phyloP scores from a whole-genome alignment of 225 moss, liverwort and hornwort species.

The Marchantia paleacea region DNA sequence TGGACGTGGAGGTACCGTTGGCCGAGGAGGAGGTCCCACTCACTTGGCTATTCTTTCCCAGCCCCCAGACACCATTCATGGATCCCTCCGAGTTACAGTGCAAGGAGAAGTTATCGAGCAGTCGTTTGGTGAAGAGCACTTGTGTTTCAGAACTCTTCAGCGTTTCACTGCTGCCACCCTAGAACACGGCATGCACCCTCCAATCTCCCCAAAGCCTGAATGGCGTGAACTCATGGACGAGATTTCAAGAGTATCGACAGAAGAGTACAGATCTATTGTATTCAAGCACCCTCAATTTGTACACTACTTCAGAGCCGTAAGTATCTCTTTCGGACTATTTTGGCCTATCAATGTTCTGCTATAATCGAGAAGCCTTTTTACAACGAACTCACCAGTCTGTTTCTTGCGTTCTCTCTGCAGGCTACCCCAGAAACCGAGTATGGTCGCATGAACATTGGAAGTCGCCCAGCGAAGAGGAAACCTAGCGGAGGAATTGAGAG shows the following conservation, averaged over 20 bases:
- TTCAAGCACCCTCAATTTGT: conserved; percentile 83
- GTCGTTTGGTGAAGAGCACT: conserved; percentile 84
- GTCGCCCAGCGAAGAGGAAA: conserved; percentile 93
- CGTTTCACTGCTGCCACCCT: conserved; percentile 91
- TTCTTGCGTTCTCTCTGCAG: conserved; percentile 36
- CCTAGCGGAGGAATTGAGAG: conserved; percentile 90
- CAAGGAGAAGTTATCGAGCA: conserved; percentile 98
- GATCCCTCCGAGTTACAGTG: conserved; percentile 87
- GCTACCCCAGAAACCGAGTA: conserved; percentile 91
- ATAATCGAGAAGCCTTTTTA: not conserved
- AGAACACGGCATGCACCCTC: conserved; percentile 96
- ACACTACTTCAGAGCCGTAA: conserved; percentile 82
- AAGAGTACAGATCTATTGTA: conserved; percentile 75
- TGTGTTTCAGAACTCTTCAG: conserved; percentile 87
- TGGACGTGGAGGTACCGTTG: conserved; percentile 95
- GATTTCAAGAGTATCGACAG: conserved; percentile 76
- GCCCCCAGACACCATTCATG: conserved; percentile 93
- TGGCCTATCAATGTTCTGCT: not conserved
- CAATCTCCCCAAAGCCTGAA: conserved; percentile 65
- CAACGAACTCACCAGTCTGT: not conserved
- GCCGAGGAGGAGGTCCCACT: conserved; percentile 93
- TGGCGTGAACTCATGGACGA: conserved; percentile 90
- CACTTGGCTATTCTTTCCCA: conserved; percentile 96
- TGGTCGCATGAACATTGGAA: conserved; percentile 94
- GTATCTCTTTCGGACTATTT: not conserved